Evolutionary conservation across 805 yeast genomes (phyloP).

Genomic region (Kazachstania martiniae): DNA sequence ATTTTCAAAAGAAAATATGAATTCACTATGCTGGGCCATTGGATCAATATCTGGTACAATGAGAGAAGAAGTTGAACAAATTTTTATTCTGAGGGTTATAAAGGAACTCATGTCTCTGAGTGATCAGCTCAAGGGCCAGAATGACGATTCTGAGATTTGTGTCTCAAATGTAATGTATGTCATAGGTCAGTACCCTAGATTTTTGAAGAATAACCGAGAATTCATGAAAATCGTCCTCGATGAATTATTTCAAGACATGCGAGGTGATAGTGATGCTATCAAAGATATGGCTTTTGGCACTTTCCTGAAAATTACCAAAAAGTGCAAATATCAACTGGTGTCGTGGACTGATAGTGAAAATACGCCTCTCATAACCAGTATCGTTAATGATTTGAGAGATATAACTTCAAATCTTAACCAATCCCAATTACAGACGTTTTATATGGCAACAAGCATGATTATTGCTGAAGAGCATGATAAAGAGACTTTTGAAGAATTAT

Average conservation of each 20-base stretch:
- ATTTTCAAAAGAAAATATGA: constrained; percentile 96
- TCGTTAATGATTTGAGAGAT: constrained; percentile 62
- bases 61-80: constrained; percentile 93
- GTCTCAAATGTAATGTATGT: constrained; percentile 98
- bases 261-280: constrained; percentile 96
- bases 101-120: constrained; percentile 79
- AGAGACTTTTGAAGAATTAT: constrained; percentile 52
- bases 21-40: constrained; percentile 97
- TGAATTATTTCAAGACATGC: constrained; percentile 95
- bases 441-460: constrained; percentile 90
- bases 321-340: constrained; percentile 89
- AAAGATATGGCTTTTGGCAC: constrained; percentile 99
- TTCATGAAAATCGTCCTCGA: constrained; percentile 87
- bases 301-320: constrained; percentile 82
- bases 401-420: constrained; percentile 87
- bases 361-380: constrained; percentile 72
- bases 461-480: constrained; percentile 69
- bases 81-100: constrained; percentile 73
- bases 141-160: constrained; percentile 92
- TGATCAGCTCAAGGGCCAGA: constrained; percentile 87
- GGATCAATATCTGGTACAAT: constrained; percentile 97
- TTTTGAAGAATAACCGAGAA: constrained; percentile 94
- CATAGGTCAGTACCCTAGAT: constrained; percentile 96
- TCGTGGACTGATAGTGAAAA: constrained; percentile 68
- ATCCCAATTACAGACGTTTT: constrained; percentile 90